These are phyloP conservation scores for Hansfordia pulvinata DNA, from an alignment of 2,329 filamentous ascomycete species.

Conservation along the genomic window DNA sequence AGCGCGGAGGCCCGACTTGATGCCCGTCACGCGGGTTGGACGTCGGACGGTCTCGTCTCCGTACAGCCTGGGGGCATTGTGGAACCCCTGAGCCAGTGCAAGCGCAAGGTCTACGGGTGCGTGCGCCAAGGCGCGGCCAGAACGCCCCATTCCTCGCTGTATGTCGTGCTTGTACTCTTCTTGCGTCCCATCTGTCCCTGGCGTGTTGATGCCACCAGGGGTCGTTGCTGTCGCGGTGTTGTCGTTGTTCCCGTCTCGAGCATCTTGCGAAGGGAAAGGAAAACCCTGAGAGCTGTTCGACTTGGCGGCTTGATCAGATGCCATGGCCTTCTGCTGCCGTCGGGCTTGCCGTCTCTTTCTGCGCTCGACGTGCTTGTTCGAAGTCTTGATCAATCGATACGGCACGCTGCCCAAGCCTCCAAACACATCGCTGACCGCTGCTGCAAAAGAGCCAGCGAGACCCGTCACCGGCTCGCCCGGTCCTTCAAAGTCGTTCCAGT, in stretches of 20 bases:
- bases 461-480: slow-evolving; percentile 62
- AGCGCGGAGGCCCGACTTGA: slow-evolving; percentile 48
- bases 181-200: slow-evolving; percentile 15
- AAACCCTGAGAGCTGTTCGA: slow-evolving; percentile 7
- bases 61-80: slow-evolving; percentile 57
- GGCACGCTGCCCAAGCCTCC: slow-evolving; percentile 53
- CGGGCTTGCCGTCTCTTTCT: slow-evolving; percentile 27
- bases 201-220: slow-evolving; percentile 11
- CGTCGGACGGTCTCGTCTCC: slow-evolving; percentile 56
- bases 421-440: slow-evolving; percentile 42
- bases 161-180: slow-evolving; percentile 35
- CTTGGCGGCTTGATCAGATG: slow-evolving; percentile 7
- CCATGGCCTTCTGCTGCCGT: slow-evolving; percentile 8
- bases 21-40: slow-evolving; percentile 48
- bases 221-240: slow-evolving; percentile 8
- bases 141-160: slow-evolving; percentile 34
- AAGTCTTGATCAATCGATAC: slow-evolving; percentile 42
- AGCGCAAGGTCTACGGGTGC: slow-evolving; percentile 48
- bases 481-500: slow-evolving; percentile 69
- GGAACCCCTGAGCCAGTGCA: slow-evolving; percentile 53
- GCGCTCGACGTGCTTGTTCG: slow-evolving; percentile 37
- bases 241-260: too few species aligned
- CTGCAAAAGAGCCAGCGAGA: slow-evolving; percentile 45
- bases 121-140: slow-evolving; percentile 34
- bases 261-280: slow-evolving; percentile 9